Conservation (phyloP, 805 yeast species). For the Schwanniomyces polymorphus region DNA sequence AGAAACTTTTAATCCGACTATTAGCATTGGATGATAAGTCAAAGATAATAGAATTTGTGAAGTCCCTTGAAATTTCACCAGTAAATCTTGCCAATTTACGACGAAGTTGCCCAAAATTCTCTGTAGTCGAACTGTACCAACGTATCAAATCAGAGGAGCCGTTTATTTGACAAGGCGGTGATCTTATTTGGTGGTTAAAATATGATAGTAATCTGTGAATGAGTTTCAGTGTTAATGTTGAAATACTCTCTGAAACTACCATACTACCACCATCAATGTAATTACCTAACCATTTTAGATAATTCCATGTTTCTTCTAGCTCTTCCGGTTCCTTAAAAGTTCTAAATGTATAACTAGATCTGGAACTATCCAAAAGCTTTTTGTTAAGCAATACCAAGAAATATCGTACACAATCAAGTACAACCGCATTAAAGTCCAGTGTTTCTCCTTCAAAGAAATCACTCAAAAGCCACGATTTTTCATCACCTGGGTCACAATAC, state of each 20-base stretch:
- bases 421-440: constrained; percentile 57
- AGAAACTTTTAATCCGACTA: constrained; percentile 47
- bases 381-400: constrained; percentile 69
- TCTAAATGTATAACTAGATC: constrained; percentile 60
- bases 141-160: constrained; percentile 43
- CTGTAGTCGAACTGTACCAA: constrained; percentile 69
- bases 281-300: constrained; percentile 73
- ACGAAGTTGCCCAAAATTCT: constrained; percentile 71
- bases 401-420: constrained; percentile 72
- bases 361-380: constrained; percentile 76
- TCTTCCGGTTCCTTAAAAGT: constrained; percentile 92
- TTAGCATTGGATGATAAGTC: constrained; percentile 45
- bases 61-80: constrained; percentile 61
- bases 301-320: constrained; percentile 78
- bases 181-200: constrained; percentile 63
- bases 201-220: constrained; percentile 68
- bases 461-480: constrained; percentile 69
- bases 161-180: constrained; percentile 52
- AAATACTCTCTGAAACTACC: constrained; percentile 76
- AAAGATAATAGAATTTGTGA: constrained; percentile 70
- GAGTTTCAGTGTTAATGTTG: constrained; percentile 63
- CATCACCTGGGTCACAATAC: constrained; percentile 52
- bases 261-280: constrained; percentile 79
- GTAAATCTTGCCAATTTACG: constrained; percentile 82
- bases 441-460: constrained; percentile 58